phyloP scores from a whole-genome alignment of 345 rosid species.

The Geranium rotundifolium region DNA sequence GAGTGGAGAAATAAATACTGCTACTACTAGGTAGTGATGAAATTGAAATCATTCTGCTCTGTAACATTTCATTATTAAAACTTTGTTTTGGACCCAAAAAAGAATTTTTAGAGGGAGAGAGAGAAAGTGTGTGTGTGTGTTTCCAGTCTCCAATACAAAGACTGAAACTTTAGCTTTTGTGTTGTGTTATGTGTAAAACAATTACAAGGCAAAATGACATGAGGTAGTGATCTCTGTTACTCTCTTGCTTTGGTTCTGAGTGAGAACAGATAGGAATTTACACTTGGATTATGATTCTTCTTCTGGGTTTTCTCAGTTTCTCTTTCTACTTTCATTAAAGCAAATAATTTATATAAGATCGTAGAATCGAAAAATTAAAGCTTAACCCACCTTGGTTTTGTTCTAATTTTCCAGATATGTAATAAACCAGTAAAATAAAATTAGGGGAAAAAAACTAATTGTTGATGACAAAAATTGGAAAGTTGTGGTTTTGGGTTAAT shows the following conservation, averaged over 20 bases:
- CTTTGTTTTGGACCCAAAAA: neutral
- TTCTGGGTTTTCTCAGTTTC: constrained; percentile 35
- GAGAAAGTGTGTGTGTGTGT: constrained; percentile 17
- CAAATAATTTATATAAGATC: neutral
- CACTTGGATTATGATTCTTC: constrained; percentile 13
- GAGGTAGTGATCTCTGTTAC: constrained; percentile 23
- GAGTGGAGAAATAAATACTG: constrained; percentile 54
- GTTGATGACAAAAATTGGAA: neutral
- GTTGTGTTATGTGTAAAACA: constrained; percentile 11
- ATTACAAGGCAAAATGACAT: constrained; percentile 26
- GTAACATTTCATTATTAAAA: neutral
- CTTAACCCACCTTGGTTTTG: too few relatives aligned
- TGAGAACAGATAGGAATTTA: constrained; percentile 36
- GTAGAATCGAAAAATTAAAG: too few relatives aligned
- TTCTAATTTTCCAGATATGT: too few relatives aligned
- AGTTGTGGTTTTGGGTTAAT: neutral
- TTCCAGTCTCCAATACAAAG: constrained; percentile 48
- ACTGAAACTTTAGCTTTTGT: constrained; percentile 46
- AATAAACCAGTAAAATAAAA: too few relatives aligned
- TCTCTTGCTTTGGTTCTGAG: constrained; percentile 38
- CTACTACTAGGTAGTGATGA: constrained; percentile 54
- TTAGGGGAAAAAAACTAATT: too few relatives aligned
- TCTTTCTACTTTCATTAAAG: constrained; percentile 66
- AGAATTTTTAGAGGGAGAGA: constrained; percentile 13
- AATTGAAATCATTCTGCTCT: constrained; percentile 19